Base-by-base conservation (phyloP, 176 grass and related monocot species). In the Eragrostis nindensis region DNA sequence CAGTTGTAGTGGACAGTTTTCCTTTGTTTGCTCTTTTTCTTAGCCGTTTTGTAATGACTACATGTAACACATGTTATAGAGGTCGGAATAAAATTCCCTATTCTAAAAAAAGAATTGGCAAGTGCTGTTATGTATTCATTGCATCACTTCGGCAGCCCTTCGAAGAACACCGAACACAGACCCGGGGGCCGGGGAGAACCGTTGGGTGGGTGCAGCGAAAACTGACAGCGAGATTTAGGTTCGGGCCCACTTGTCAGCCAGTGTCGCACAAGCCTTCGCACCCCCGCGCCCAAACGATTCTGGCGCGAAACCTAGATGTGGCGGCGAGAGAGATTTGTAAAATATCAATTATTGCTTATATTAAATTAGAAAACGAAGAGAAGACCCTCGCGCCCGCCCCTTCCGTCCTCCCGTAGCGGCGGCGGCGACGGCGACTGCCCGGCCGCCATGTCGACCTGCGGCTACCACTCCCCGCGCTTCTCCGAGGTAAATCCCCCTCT, bases 391-490 rank as follows among this genome's bases (percentile, higher is more conserved):
- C 76, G 48, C 76, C 78, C 54, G 55, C 76, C 38, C 32, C 26
- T 78, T 57, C 45, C 65, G 13, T 56, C 47, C 11, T 52, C 77
- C 75, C 76, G 63, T 53, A 71, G 76, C 63, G 87, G 87, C 82
- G 76, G 56, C 77, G 82, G 76, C 76, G 86, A 78, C 80, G 76
- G 55, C 70, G 74, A 18, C 39, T 26, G 14, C 67, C 26, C 47
- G 29, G 50, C 40, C 60, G 65, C 66, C 68, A 94, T 97, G 94
- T 88, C 87, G 48, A 80, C 39, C 69, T 90, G 79, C 71, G 80
- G 80, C 3, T 94, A 88, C 77, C 91, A 84, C 80, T 92, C 92
- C 43, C 92, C 94, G 29, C 43, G 91, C 36, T 94, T 97, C 83
- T 97, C 92, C n/a, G 92, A 94, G 94, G 94, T 94, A 81, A 61